A percentile compares a stretch with the other conserved stretches of the same genome.
These are phyloP conservation scores for Phanerodontia chrysosporium DNA, from an alignment of 768 basidiomycete species.

Conservation along the genomic window DNA sequence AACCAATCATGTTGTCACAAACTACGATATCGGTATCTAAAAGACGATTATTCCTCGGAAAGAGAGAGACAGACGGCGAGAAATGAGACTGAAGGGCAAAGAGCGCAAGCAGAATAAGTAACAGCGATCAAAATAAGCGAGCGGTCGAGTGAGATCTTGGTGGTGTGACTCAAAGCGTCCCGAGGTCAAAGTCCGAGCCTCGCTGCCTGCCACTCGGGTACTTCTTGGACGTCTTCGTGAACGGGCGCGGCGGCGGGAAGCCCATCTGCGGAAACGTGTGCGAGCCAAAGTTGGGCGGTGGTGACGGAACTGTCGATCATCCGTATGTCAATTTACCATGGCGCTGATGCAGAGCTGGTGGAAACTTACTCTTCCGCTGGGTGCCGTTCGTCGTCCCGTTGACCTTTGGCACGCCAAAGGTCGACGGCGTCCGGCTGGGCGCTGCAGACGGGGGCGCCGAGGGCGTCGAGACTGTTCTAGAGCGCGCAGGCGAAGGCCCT, in stretches of 20 bases:
- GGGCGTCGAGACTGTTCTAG: constrained; percentile 13
- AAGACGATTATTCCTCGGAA: neutral
- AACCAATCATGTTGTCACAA: neutral
- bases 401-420: constrained; percentile 6
- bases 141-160: neutral
- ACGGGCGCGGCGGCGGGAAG: constrained; percentile 75
- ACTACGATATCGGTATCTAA: neutral
- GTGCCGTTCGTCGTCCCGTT: constrained; percentile 19
- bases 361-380: constrained; percentile 26
- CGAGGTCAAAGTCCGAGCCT: constrained; percentile 70
- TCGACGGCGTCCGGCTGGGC: constrained; percentile 8
- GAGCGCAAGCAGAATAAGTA: neutral
- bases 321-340: constrained; percentile 14
- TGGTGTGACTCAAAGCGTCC: constrained; percentile 23
- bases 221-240: constrained; percentile 41
- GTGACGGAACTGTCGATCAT: constrained; percentile 43
- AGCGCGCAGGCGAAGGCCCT: constrained; percentile 17
- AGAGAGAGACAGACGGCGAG: neutral
- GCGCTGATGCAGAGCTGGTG: neutral
- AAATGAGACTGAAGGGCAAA: neutral
- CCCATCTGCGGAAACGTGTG: constrained; percentile 75
- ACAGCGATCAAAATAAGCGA: neutral
- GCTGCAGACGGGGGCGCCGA: constrained; percentile 11
- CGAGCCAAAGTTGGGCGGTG: constrained; percentile 58
- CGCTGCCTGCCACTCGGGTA: constrained; percentile 64